Conservation (phyloP, 441 rosid species). For the Biscutella laevigata region DNA sequence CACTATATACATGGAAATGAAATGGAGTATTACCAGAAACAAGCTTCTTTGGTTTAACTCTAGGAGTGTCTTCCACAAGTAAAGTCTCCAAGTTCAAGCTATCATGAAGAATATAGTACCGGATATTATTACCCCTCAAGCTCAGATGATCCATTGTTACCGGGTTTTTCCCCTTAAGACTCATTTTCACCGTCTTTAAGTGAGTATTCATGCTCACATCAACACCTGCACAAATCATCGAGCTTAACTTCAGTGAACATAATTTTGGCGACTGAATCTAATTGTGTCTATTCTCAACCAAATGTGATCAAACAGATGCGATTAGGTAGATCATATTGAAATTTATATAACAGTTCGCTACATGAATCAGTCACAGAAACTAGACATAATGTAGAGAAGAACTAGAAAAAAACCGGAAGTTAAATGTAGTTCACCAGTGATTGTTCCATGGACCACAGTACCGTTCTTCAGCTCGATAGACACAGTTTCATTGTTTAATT, state of each 20-base stretch:
- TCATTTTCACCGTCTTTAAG: slow-evolving; percentile 63
- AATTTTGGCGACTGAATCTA: not conserved
- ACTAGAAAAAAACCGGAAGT: no score
- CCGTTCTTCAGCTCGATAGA: no score
- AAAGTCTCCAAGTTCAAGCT: slow-evolving; percentile 76
- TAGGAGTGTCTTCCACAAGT: slow-evolving; percentile 71
- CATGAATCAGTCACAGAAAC: slow-evolving; percentile 8
- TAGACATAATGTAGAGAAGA: no score
- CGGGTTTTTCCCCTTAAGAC: slow-evolving; percentile 68
- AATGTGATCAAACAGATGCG: not conserved
- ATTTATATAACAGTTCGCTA: slow-evolving; percentile 6
- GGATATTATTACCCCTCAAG: slow-evolving; percentile 75
- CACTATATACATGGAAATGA: not conserved
- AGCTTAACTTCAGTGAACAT: not conserved
- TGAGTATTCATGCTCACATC: slow-evolving; percentile 87
- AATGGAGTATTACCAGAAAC: slow-evolving; percentile 45
- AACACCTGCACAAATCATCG: slow-evolving; percentile 37
- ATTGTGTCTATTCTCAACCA: slow-evolving; percentile 1
- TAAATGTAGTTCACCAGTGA: no score
- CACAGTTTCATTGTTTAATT: no score
- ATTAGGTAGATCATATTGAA: not conserved
- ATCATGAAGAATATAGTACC: slow-evolving; percentile 78
- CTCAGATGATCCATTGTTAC: slow-evolving; percentile 70
- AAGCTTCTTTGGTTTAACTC: slow-evolving; percentile 76
- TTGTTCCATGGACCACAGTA: no score